Base-by-base conservation (phyloP, 177 flowering plant genomes). In the Vitis hybrid region DNA sequence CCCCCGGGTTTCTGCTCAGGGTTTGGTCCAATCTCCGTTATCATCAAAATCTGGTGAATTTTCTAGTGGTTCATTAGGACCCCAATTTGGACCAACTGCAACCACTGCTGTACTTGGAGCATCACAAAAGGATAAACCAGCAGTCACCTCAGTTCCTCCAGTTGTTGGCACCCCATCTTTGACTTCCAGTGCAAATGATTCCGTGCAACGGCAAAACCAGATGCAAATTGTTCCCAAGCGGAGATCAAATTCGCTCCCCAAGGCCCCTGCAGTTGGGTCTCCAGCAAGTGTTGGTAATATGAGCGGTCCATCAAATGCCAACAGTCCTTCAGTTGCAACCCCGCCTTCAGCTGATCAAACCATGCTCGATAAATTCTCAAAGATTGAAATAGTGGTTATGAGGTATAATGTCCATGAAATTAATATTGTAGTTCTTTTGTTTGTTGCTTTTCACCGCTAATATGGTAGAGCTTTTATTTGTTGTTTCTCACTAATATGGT, bases 11-110 rank as follows among this genome's bases (percentile, higher is more conserved):
- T 89, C 99, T 68, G 70, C 84, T 33, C 90, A 87, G 56, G 78
- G 89, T 61, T 58, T 88, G 71, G 85, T 84, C 70, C 97, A 92
- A 58, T 89, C 97, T 72, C 97, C 98, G 2, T 74, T 88, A 71
- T 91, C 99, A 61, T 89, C 93, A 39, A 96, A 87, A 68, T 92
- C 98, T 53, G 94, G 97, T 64, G 99, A 96, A 70, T 84, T 92
- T 72, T 88, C 94, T 49, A 87, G 89, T 81, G 91, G 92, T 64
- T 92, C 97, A 22, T 75, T 85, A 10, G 97, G 94, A 52, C 75
- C 83, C 39, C 92, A 85, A 63, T 86, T 79, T 79, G 93, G 90
- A 39, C 81, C 79, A 18, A 84, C 61, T 70, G 72, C 86, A 69
- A 67, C 86, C 21, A 75, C 72, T 70, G 55, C 84, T 62, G 68